Conservation (phyloP, 2,329 filamentous ascomycete genomes). For the Akanthomyces dipterigenus region DNA sequence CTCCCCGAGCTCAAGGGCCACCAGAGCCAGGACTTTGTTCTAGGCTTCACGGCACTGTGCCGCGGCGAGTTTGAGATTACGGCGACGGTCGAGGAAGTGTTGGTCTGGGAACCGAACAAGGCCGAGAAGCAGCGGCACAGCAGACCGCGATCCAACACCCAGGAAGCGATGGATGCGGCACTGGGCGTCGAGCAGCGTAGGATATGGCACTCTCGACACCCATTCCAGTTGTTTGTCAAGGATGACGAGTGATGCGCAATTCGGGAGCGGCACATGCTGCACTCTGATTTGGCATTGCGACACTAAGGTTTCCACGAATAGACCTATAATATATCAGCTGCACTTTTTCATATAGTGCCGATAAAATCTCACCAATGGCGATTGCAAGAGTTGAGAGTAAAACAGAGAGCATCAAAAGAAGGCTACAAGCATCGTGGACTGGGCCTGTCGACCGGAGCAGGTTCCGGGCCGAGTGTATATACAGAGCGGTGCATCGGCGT, state of each 20-base stretch:
- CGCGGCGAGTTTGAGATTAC: conserved; percentile 77
- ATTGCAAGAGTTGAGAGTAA: no score
- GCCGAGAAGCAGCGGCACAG: conserved; percentile 20
- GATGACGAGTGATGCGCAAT: conserved; percentile 29
- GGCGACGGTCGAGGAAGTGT: conserved; percentile 74
- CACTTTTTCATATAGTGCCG: no score
- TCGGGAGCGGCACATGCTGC: no score
- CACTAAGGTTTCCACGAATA: no score
- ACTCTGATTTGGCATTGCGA: no score
- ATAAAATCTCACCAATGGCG: no score
- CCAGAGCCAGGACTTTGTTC: conserved; percentile 50
- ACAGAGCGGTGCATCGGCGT: no score
- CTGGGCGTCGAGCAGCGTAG: conserved; percentile 54
- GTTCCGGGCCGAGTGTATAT: no score
- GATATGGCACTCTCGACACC: conserved; percentile 57
- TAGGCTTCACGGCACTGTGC: conserved; percentile 70
- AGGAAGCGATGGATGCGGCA: conserved; percentile 51
- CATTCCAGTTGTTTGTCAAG: conserved; percentile 47
- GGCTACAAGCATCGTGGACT: no score
- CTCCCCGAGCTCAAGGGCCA: conserved; percentile 57
- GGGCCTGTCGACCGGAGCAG: no score
- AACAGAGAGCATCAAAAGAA: no score
- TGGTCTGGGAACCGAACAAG: conserved; percentile 38
- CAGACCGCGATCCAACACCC: conserved; percentile 44
- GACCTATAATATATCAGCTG: no score